A percentile compares a stretch with the other conserved stretches of the same genome.
Conservation (phyloP, 371 early-diverging fungal genomes). For the Blastocladiella emersonii region DNA sequence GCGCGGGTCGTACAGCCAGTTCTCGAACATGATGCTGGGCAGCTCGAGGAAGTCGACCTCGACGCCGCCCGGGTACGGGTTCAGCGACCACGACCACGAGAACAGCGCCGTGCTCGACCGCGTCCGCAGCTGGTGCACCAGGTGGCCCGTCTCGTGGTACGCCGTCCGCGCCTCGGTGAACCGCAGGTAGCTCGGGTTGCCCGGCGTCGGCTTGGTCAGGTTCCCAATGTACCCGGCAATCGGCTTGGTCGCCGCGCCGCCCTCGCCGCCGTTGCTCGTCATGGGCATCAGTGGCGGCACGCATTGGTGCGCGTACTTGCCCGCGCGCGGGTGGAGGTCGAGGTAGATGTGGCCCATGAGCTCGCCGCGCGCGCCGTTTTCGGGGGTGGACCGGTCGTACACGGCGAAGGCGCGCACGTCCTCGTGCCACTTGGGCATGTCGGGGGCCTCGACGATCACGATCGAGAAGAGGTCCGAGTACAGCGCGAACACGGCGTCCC, state of each 20-base stretch:
- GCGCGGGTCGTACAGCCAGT: constrained; percentile 6
- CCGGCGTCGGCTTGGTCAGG: constrained; percentile 5
- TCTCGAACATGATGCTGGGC: constrained; percentile 9
- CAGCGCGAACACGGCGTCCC: background rate
- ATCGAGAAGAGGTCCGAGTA: background rate
- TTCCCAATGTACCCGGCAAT: constrained; percentile 9
- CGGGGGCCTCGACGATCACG: background rate
- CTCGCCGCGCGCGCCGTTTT: background rate
- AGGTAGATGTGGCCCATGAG: constrained; percentile 4
- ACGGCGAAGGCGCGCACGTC: constrained; percentile 2
- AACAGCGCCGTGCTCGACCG: background rate
- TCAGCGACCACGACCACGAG: constrained; percentile 9
- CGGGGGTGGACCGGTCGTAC: background rate
- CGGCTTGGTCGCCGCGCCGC: constrained; percentile 1
- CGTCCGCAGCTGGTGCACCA: constrained; percentile 5
- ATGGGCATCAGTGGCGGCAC: constrained; percentile 7
- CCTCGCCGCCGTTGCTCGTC: background rate
- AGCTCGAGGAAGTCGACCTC: constrained; percentile 9
- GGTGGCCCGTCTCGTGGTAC: constrained; percentile 8
- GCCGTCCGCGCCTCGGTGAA: constrained; percentile 4
- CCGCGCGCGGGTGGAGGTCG: constrained; percentile 4
- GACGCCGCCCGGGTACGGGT: constrained; percentile 11
- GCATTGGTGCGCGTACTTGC: constrained; percentile 9
- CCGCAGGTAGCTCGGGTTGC: background rate
- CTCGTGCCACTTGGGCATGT: constrained; percentile 5